These are phyloP conservation scores for Phragmites australis DNA, from an alignment of 176 grass and related monocot genomes.

Conservation along the genomic window DNA sequence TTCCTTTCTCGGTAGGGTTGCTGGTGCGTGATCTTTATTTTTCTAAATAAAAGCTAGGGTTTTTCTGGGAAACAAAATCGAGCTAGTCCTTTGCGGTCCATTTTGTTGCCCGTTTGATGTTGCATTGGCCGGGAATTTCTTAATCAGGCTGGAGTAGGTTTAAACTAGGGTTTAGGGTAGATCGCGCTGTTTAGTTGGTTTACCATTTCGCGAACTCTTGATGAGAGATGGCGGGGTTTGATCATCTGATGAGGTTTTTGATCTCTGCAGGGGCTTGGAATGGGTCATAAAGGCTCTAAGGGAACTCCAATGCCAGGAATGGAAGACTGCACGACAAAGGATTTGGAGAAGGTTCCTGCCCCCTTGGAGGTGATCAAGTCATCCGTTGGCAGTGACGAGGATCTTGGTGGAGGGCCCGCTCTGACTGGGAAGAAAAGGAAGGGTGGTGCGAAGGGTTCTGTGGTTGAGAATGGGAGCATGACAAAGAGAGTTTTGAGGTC, in stretches of 20 bases:
- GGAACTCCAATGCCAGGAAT: not conserved
- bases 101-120: conserved; percentile 16
- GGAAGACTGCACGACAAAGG: conserved; percentile 11
- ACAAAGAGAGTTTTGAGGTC: conserved; percentile 64
- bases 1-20: conserved; percentile 30
- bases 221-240: not conserved
- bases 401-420: conserved; percentile 13
- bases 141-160: not conserved
- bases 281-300: conserved; percentile 26
- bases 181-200: not conserved
- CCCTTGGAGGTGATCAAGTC: conserved; percentile 28
- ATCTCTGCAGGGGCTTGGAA: conserved; percentile 30
- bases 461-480: conserved; percentile 33
- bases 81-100: not conserved
- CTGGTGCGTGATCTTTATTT: not conserved
- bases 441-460: conserved; percentile 40
- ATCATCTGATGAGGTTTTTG: conserved; percentile 35
- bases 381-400: conserved; percentile 1
- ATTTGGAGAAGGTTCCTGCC: conserved; percentile 19
- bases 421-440: conserved; percentile 62
- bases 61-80: not conserved
- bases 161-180: conserved; percentile 8
- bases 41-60: too few species aligned
- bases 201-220: not conserved
- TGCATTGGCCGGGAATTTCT: conserved; percentile 24